Percentiles rank a stretch among this genome's conserved stretches.
Evolutionary conservation across 1,139 yeast genomes (phyloP).

Genomic region (Lodderomyces beijingensis): DNA sequence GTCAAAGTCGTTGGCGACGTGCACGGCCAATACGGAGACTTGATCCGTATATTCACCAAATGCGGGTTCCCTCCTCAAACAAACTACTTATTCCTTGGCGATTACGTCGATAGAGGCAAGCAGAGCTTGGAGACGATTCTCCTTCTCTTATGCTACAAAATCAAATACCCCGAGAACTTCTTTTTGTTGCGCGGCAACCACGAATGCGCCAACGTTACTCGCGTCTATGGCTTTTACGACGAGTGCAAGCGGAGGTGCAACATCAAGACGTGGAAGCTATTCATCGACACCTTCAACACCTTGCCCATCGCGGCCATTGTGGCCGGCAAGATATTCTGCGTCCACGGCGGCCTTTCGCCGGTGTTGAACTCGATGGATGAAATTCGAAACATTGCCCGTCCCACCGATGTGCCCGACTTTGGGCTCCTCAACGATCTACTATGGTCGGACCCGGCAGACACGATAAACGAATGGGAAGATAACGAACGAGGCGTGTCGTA

Average conservation of each 20-base stretch:
- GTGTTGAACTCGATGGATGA: constrained; percentile 89
- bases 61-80: constrained; percentile 98
- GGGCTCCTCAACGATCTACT: constrained; percentile 86
- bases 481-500: constrained; percentile 97
- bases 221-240: constrained; percentile 95
- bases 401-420: constrained; percentile 96
- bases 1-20: constrained; percentile 97
- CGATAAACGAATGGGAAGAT: constrained; percentile 95
- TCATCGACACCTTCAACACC: constrained; percentile 91
- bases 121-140: constrained; percentile 89
- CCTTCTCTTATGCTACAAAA: constrained; percentile 81
- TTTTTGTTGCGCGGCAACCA: constrained; percentile 91
- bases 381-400: constrained; percentile 84
- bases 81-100: constrained; percentile 88
- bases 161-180: constrained; percentile 94
- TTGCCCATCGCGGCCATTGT: constrained; percentile 94
- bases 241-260: constrained; percentile 94
- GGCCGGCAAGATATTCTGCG: constrained; percentile 94
- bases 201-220: constrained; percentile 93
- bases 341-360: constrained; percentile 95
- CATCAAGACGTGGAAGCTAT: constrained; percentile 89
- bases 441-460: constrained; percentile 98
- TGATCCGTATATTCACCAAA: constrained; percentile 85
- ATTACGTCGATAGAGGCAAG: constrained; percentile 95
- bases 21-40: constrained; percentile 93